Percentiles rank a stretch among this genome's conserved stretches.
Evolutionary conservation across 1,139 yeast species (phyloP).

Genomic region (Kluyveromyces marxianus): DNA sequence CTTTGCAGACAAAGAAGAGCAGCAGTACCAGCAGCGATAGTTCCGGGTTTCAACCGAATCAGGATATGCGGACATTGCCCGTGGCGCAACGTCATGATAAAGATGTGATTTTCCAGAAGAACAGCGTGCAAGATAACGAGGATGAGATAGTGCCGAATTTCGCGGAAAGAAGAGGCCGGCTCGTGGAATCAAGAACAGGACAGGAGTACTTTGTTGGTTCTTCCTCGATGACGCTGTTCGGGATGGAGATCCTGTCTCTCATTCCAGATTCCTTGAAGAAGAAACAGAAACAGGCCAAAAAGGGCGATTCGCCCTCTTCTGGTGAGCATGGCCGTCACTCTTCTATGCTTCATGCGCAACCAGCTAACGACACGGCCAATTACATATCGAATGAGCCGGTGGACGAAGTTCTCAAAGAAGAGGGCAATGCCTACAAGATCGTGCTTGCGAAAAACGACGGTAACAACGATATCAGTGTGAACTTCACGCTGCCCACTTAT

Average conservation of each 20-base stretch:
- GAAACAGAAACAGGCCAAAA: conserved; percentile 3
- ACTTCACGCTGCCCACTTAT: conserved; percentile 66
- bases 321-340: not conserved
- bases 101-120: conserved; percentile 8
- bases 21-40: not conserved
- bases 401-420: conserved; percentile 47
- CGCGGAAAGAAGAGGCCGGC: conserved; percentile 59
- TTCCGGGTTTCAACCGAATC: not conserved
- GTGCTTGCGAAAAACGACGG: conserved; percentile 62
- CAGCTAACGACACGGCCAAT: not conserved
- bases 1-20: not conserved
- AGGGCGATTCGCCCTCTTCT: not conserved
- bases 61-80: conserved; percentile 4
- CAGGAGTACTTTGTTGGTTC: conserved; percentile 71
- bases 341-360: not conserved
- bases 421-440: conserved; percentile 67
- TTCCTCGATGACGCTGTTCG: conserved; percentile 74
- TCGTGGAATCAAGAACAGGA: conserved; percentile 67
- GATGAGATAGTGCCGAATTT: conserved; percentile 58
- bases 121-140: conserved; percentile 11
- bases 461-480: conserved; percentile 58
- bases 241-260: conserved; percentile 60
- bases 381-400: conserved; percentile 9
- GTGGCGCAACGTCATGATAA: not conserved
- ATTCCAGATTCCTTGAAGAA: conserved; percentile 26